These are phyloP conservation scores for Tirmania nivea DNA, from an alignment of 495 filamentous ascomycete species.

Conservation along the genomic window DNA sequence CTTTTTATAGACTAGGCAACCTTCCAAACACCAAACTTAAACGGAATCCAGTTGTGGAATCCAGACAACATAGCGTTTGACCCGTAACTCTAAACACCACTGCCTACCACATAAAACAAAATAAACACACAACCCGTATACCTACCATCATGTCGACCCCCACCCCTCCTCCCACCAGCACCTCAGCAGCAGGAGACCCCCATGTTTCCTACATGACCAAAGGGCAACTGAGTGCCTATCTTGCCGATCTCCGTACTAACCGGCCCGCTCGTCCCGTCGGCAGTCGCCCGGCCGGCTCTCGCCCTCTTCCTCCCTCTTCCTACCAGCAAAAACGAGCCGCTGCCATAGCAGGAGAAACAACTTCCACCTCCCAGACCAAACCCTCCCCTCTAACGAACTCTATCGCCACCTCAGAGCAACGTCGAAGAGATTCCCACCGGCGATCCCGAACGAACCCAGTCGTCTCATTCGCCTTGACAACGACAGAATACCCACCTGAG, in stretches of 20 bases:
- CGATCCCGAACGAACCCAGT: neutral
- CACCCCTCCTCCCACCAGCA: too few relatives aligned
- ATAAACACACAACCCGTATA: too few relatives aligned
- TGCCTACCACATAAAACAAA: too few relatives aligned
- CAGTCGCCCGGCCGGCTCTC: constrained; percentile 12
- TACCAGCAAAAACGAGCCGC: neutral
- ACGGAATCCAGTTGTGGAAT: too few relatives aligned
- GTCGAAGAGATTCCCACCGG: neutral
- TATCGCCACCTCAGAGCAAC: neutral
- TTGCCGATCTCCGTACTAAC: constrained; percentile 61
- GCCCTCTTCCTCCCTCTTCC: neutral
- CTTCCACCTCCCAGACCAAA: neutral
- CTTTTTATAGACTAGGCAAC: too few relatives aligned
- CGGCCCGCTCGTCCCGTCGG: constrained; percentile 30
- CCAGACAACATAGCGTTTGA: too few relatives aligned
- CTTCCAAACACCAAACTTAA: too few relatives aligned
- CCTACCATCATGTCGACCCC: too few relatives aligned
- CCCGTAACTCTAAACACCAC: too few relatives aligned
- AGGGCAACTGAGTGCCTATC: constrained; percentile 71
- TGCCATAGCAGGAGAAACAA: neutral
- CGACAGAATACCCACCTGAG: neutral
- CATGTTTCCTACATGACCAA: constrained; percentile 49
- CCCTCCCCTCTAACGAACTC: neutral
- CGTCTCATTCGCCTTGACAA: neutral
- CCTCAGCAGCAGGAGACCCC: too few relatives aligned